Conservation (phyloP, 768 basidiomycete species). For the Coprinopsis marcescibilis region DNA sequence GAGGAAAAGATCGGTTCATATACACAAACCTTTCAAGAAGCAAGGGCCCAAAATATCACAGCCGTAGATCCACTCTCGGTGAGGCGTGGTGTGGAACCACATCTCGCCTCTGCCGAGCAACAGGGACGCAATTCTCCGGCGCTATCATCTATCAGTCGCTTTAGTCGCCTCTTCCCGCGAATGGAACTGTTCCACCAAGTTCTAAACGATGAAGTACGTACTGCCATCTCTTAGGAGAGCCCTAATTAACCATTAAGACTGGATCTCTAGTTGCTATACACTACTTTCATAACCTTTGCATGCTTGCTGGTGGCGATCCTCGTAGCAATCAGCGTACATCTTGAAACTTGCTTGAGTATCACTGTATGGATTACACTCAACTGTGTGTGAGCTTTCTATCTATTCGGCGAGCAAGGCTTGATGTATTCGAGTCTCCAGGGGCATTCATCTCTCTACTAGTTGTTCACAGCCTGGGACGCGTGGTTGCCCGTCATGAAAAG, state of each 20-base stretch:
- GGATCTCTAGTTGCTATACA: constrained; percentile 42
- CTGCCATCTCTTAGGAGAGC: neutral
- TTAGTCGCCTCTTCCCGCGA: constrained; percentile 45
- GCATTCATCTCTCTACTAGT: constrained; percentile 47
- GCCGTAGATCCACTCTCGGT: neutral
- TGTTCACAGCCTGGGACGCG: constrained; percentile 55
- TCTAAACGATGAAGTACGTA: constrained; percentile 57
- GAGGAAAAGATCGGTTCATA: no score
- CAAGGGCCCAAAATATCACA: neutral
- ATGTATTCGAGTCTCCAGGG: constrained; percentile 39
- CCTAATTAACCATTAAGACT: constrained; percentile 2
- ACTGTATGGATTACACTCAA: constrained; percentile 49
- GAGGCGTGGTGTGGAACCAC: no score
- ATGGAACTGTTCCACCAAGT: constrained; percentile 51
- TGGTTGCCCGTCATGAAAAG: constrained; percentile 54
- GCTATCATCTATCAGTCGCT: constrained; percentile 27
- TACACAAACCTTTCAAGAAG: no score
- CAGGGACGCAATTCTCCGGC: constrained; percentile 17
- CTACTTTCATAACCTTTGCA: constrained; percentile 44
- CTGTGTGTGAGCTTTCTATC: constrained; percentile 34
- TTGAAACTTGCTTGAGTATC: constrained; percentile 38
- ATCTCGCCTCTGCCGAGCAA: neutral
- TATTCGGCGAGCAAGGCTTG: constrained; percentile 9
- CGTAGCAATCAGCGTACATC: constrained; percentile 44
- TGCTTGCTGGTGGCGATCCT: constrained; percentile 44